Conservation (phyloP, 2,329 filamentous ascomycete species). For the Fusarium sp. region DNA sequence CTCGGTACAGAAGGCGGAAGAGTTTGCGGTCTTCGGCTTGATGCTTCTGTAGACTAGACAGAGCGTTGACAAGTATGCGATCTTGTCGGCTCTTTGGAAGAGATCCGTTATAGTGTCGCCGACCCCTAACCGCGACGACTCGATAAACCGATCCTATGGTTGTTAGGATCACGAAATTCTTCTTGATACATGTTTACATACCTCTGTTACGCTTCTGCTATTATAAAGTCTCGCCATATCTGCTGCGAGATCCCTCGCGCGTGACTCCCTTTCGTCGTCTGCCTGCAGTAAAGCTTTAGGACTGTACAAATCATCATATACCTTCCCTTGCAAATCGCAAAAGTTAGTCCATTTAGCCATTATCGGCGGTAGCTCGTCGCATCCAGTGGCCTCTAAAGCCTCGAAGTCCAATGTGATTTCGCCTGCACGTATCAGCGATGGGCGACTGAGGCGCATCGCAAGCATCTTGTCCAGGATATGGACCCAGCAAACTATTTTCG, state of each 20-base stretch:
- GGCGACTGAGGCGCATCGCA: constrained; percentile 2
- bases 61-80: constrained; percentile 6
- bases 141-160: neutral
- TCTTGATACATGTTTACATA: fast-evolving
- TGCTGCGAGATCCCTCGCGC: neutral
- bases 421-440: neutral
- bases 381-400: neutral
- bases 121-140: neutral
- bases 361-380: neutral
- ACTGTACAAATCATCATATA: constrained; percentile 6
- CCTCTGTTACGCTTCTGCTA: neutral
- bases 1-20: constrained; percentile 9
- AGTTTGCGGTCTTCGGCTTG: neutral
- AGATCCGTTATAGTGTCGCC: neutral
- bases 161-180: neutral
- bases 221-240: neutral
- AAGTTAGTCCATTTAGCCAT: constrained; percentile 6
- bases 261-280: neutral
- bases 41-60: constrained; percentile 9
- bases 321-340: neutral
- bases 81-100: constrained; percentile 1
- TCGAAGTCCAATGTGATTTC: constrained; percentile 10
- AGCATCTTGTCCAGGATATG: constrained; percentile 21
- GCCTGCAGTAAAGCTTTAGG: neutral
- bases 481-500: neutral